Percentiles rank a stretch among this genome's conserved stretches.
Conservation (phyloP, 768 basidiomycete species). For the Auriculariales sp. region DNA sequence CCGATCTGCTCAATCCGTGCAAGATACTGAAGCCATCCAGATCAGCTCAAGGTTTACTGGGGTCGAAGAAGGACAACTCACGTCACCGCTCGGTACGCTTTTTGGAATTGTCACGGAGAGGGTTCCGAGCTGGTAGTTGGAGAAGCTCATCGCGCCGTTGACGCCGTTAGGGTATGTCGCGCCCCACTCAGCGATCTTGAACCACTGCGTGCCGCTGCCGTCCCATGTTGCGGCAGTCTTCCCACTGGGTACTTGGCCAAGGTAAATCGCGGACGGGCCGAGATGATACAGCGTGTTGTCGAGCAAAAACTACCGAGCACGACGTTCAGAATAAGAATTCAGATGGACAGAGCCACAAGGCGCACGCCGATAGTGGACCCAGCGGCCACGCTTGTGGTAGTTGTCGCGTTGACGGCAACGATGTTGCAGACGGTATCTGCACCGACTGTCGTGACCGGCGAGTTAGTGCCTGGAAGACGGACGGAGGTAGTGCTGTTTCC, state of each 20-base stretch:
- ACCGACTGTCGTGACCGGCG: slow-evolving; percentile 19
- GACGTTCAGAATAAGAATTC: no score
- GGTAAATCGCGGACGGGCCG: slow-evolving; percentile 31
- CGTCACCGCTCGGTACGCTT: neutral
- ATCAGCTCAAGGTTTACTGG: no score
- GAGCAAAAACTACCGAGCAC: no score
- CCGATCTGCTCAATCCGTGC: slow-evolving; percentile 23
- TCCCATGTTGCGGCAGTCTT: neutral
- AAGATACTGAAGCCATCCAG: slow-evolving; percentile 13
- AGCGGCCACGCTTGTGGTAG: slow-evolving; percentile 23
- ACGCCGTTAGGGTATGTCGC: neutral
- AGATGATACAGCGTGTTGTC: slow-evolving; percentile 28
- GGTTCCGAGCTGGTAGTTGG: neutral
- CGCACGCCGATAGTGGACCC: slow-evolving; percentile 25
- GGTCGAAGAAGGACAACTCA: no score
- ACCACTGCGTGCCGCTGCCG: neutral
- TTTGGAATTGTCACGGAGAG: neutral
- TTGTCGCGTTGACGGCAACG: slow-evolving; percentile 18
- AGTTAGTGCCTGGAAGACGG: slow-evolving; percentile 20
- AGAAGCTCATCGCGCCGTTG: neutral
- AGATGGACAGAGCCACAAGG: no score
- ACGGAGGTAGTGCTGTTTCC: slow-evolving; percentile 18
- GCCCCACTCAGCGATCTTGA: slow-evolving; percentile 4
- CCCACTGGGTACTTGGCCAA: slow-evolving; percentile 8
- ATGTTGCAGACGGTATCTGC: slow-evolving; percentile 23